A percentile compares a stretch with the other conserved stretches of the same genome.
Conservation (phyloP, 2,329 filamentous ascomycete species). For the Fusarium staphyleae region DNA sequence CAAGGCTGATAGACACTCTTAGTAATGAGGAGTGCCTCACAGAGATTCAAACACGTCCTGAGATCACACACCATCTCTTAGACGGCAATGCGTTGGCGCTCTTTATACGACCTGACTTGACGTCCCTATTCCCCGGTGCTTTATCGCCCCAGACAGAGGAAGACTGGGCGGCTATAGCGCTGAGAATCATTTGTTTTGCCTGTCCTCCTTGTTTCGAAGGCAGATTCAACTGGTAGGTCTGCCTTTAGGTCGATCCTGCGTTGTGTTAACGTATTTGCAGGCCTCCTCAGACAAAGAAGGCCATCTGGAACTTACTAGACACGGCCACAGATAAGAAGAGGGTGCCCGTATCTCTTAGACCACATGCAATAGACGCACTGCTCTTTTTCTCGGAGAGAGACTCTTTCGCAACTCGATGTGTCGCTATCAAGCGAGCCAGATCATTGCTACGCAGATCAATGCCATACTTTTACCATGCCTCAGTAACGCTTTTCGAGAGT, state of each 20-base stretch:
- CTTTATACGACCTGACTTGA: constrained; percentile 31
- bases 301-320: constrained; percentile 42
- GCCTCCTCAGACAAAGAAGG: constrained; percentile 35
- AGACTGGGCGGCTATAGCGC: constrained; percentile 27
- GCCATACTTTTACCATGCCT: constrained; percentile 45
- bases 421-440: constrained; percentile 39
- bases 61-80: constrained; percentile 21
- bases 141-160: constrained; percentile 29
- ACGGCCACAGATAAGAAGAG: constrained; percentile 18
- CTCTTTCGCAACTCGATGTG: constrained; percentile 34
- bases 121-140: neutral
- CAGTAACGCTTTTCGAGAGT: constrained; percentile 43
- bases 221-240: constrained; percentile 41
- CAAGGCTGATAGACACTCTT: constrained; percentile 28
- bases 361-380: constrained; percentile 39
- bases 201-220: constrained; percentile 46
- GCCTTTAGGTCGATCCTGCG: fast-evolving
- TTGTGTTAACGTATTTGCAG: constrained; percentile 20
- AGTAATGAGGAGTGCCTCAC: constrained; percentile 22
- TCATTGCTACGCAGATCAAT: constrained; percentile 38
- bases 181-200: constrained; percentile 41
- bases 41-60: constrained; percentile 6
- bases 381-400: constrained; percentile 46
- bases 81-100: constrained; percentile 29
- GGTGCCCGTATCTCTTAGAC: constrained; percentile 20